These are phyloP conservation scores for Choiromyces venosus DNA, from an alignment of 495 filamentous ascomycete genomes.

Conservation along the genomic window DNA sequence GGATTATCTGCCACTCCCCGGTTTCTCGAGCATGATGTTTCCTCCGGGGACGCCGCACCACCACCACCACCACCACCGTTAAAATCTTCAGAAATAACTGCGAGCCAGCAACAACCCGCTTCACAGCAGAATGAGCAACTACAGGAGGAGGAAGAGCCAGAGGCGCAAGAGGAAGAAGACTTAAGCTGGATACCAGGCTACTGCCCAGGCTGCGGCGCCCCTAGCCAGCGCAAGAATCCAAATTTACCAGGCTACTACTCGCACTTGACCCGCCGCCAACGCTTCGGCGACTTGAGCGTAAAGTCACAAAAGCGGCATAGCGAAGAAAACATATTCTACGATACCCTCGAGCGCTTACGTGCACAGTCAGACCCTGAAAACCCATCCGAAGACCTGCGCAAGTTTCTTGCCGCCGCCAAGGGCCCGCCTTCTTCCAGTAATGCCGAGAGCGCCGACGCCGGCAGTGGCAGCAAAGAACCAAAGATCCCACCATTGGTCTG, in stretches of 20 bases:
- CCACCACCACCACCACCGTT: not conserved
- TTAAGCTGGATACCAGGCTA: conserved; percentile 49
- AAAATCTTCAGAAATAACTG: not conserved
- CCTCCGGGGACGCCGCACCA: not conserved
- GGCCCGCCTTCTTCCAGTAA: not conserved
- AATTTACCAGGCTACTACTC: conserved; percentile 72
- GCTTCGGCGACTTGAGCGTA: conserved; percentile 44
- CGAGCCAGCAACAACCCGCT: conserved; percentile 6
- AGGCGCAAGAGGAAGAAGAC: conserved; percentile 45
- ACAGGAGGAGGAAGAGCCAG: not conserved
- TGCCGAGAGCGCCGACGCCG: not conserved
- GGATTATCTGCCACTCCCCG: conserved; percentile 3
- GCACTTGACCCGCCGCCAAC: conserved; percentile 50
- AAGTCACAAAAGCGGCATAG: conserved; percentile 29
- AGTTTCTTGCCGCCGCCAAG: not conserved
- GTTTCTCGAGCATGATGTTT: not conserved
- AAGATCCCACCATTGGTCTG: conserved; percentile 54
- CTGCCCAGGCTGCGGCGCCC: conserved; percentile 87
- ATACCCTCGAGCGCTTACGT: conserved; percentile 24
- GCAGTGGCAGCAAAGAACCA: too few relatives aligned
- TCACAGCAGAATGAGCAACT: too few relatives aligned
- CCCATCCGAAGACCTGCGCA: not conserved
- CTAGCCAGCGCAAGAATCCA: conserved; percentile 64
- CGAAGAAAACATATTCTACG: conserved; percentile 43
- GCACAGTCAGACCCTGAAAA: conserved; percentile 15